Base-by-base conservation (phyloP, 495 filamentous ascomycete species). In the Wilcoxina mikolae region DNA sequence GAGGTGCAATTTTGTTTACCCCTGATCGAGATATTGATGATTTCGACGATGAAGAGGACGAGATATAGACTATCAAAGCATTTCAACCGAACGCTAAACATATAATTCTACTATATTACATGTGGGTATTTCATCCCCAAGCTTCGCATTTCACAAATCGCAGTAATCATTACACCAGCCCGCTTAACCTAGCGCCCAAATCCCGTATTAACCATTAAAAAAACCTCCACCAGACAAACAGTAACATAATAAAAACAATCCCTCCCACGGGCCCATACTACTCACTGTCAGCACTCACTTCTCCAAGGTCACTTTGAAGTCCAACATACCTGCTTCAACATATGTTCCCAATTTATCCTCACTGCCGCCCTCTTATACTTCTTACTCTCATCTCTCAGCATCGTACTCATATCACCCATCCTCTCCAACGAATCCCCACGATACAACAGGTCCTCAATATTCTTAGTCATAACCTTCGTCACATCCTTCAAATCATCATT, bases 381-480 rank as follows among this genome's bases (percentile, higher is more conserved):
- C 70, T 80, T 83, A 65, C 84, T 90, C 67, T 99, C 91, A 62
- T 99, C 91, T 42, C 84, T 74, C 67, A 99, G 65, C 56, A 87
- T 70, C 38, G 78, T 79, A 46, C 84, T 91, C 70, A 96, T 78
- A 70, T 96, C 91, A 25, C 91, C 93, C 91, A 99, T 99, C 52
- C 86, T 76, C 71, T 99, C 93, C 57, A 99, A 70, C 64, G 82
- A 91, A 65, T 96, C 91, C 7, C 91, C 91, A 51, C 91, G 76
- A 65, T 99, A 99, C 54, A 99, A 68, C 65, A 99, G 69, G 68
- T 99, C 91, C 72, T 99, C 91, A 64, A 99, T 99, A 68, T 99
- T 99, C 77, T 96, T 99, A 28, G 91, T 96, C 91, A 99, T 99
- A 59, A 96, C 89, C 69, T 94, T 87, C 12, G 91, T 95, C 50